phyloP scores from a whole-genome alignment of 2,329 filamentous ascomycete species.

The Coniella lustricola region DNA sequence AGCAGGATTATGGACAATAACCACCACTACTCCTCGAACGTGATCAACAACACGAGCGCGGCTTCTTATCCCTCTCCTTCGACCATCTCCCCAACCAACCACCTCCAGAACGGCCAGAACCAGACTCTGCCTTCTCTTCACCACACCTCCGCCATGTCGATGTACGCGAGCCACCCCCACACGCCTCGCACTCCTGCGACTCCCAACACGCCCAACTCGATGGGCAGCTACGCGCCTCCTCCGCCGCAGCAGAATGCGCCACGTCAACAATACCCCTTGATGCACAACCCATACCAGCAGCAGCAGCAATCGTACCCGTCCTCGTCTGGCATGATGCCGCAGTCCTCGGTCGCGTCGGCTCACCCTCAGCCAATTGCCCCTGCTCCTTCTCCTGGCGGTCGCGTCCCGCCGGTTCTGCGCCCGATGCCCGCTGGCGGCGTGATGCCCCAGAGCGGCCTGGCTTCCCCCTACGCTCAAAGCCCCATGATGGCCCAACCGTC shows the following conservation, averaged over 20 bases:
- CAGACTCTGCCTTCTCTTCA: conserved; percentile 28
- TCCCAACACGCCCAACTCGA: conserved; percentile 53
- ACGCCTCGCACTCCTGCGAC: conserved; percentile 57
- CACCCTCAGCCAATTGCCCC: conserved; percentile 73
- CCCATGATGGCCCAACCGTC: conserved; percentile 49
- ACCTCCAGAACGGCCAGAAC: conserved; percentile 20
- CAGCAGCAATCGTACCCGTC: conserved; percentile 48
- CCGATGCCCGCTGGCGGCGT: conserved; percentile 65
- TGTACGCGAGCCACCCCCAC: conserved; percentile 54
- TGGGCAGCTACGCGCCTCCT: conserved; percentile 46
- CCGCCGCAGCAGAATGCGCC: conserved; percentile 38
- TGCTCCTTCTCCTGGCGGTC: conserved; percentile 51
- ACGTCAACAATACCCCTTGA: conserved; percentile 45
- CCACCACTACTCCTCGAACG: conserved; percentile 25
- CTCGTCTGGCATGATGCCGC: conserved; percentile 56
- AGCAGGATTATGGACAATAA: conserved; percentile 24
- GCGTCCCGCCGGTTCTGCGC: conserved; percentile 53
- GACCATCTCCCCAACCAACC: conserved; percentile 21
- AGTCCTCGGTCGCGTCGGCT: conserved; percentile 57
- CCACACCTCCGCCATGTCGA: conserved; percentile 39
- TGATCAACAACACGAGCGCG: conserved; percentile 25
- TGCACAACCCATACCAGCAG: conserved; percentile 43
- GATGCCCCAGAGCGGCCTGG: conserved; percentile 50
- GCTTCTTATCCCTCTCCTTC: conserved; percentile 24
- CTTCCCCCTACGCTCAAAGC: conserved; percentile 53